Evolutionary conservation across 1,284 basidiomycete species (phyloP), one percentile per base, ranked within the genome.

Genomic region (Polyporus tsugae): DNA sequence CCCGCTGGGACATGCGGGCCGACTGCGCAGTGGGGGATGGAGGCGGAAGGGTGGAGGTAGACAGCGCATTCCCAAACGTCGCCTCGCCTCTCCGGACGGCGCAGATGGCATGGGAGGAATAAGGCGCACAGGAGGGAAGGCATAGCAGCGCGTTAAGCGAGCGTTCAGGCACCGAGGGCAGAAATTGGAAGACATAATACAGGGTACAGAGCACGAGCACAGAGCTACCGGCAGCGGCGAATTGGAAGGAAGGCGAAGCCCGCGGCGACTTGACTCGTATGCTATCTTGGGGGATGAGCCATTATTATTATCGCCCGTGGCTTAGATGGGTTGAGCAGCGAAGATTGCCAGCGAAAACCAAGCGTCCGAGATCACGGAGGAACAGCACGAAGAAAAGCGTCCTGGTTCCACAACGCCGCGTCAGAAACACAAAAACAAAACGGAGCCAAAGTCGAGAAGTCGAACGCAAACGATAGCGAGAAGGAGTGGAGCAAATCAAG

Each of bases 191-290:
- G 49, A 13, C 4, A 29, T 7, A 15, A 19, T 15, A 6, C 29
- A 17, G 52, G 9, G 6, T 52, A 52, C 22, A 33, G 33, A 19
- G 29, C 22, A 39, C 36, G 58, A 41, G 15, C 58, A 22, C 38
- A 4, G 36, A 35, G 36, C 39, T 42, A n/a, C 58, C 58, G 58
- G 22, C 38, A 22, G 38, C 22, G 58, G 58, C n/a, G 58, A 60
- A 60, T 35, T 55, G 6, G 46, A 22, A 52, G 46, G 46, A 52
- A 52, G 39, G n/a, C n/a, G 58, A 60, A 41, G 55, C 9, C 55
- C 35, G 15, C 58, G 58, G 58, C 58, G 58, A 60, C 36, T 60
- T 60, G 58, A 60, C 35, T 22, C 22, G 57, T 38, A 59, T 13
- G 58, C 58, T 60, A 60, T 15, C 38, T 25, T 25, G 58, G 22